Evolutionary conservation across 768 basidiomycete species (phyloP), one percentile per base, ranked within the genome.

Genomic region (Suillus paluster): DNA sequence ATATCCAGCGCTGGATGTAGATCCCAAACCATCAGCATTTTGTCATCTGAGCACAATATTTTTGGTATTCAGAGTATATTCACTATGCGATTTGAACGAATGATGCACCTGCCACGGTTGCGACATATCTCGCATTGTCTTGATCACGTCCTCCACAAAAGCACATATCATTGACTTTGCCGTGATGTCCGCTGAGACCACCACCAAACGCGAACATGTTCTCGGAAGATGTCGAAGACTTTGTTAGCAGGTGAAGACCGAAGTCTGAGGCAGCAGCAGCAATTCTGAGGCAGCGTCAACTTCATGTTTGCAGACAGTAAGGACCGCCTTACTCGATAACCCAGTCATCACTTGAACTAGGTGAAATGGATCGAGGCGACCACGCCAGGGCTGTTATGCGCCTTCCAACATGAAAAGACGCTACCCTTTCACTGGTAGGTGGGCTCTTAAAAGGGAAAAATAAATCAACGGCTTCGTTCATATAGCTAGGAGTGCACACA

Each of bases 1-100:
- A 83, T 77, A 58, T 83, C 75, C 50, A 81, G 59, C 39, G 78
- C 70, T 0, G 92, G 91, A 67, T 83, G 78, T n/a, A 94, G 81
- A 74, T 94, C 91, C 92, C 92, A 94, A 8, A 94, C 86, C 86
- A 92, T 89, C 42, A 92, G 82, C 83, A 90, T 89, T 71, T 86
- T 90, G 76, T 94, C 92, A 66, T 92, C 91, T 91, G 64, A 7
- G 45, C 10, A 38, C 23, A 30, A 36, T n/a, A 34, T 55, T 57
- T 48, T 9, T n/a, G n/a, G 21, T 49, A 25, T 54, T 34, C 7
- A 41, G 41, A 58, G 38, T 30, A 25, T 36, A 15, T 23, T 25
- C 34, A 30, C n/a, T 12, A 38, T 38, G 17, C 10, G 11, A 19
- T 19, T 38, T 23, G 36, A 17, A 54, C 34, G 15, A 55, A 14